phyloP scores from a whole-genome alignment of 257 asterid genomes.

The Penstemon barbatus region DNA sequence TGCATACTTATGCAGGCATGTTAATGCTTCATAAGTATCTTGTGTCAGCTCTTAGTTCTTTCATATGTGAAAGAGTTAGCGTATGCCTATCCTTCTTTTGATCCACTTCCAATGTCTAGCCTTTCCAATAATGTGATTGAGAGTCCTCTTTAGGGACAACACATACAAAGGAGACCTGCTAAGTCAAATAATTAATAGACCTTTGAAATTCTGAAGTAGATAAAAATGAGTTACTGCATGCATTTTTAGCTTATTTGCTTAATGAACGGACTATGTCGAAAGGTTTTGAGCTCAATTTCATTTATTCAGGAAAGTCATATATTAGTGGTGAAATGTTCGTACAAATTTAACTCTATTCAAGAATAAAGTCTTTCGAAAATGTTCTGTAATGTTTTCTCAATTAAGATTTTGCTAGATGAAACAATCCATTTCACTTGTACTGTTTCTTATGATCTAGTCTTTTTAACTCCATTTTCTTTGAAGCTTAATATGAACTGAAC shows the following conservation, averaged over 20 bases:
- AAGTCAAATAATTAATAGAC: too few species aligned
- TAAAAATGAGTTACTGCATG: background rate
- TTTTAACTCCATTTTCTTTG: too few species aligned
- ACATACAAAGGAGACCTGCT: too few species aligned
- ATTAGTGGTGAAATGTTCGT: background rate
- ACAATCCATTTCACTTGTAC: background rate
- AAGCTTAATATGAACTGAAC: too few species aligned
- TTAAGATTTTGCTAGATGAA: background rate
- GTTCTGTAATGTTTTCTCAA: background rate
- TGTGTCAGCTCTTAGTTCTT: background rate
- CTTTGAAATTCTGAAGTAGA: background rate
- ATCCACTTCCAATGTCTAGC: too few species aligned
- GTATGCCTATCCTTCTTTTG: too few species aligned
- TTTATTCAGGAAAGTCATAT: background rate
- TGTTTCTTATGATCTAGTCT: background rate
- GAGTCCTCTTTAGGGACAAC: too few species aligned
- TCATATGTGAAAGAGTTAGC: background rate
- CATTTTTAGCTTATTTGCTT: background rate
- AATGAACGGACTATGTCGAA: background rate
- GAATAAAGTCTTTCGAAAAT: background rate
- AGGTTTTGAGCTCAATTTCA: conserved; percentile 3
- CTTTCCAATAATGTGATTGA: too few species aligned
- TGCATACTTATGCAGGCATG: background rate
- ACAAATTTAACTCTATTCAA: background rate
- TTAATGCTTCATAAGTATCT: background rate